A percentile compares a stretch with the other conserved stretches of the same genome.
These are phyloP conservation scores for Pyrenophora teres DNA, from an alignment of 2,329 filamentous ascomycete genomes.

Conservation along the genomic window DNA sequence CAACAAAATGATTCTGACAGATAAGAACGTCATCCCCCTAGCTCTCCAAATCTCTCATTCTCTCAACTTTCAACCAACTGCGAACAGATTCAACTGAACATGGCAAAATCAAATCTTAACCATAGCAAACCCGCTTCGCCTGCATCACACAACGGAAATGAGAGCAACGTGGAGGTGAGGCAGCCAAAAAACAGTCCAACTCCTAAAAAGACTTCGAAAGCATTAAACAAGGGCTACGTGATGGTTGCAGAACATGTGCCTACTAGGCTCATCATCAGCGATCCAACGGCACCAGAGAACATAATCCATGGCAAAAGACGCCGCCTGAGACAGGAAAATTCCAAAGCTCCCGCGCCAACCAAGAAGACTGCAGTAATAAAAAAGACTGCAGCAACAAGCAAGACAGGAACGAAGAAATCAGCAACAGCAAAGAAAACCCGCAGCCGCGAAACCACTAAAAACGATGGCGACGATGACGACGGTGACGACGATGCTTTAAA, in stretches of 20 bases:
- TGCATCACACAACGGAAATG: background rate
- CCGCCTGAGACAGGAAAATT: background rate
- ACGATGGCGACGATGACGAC: background rate
- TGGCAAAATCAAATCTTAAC: background rate
- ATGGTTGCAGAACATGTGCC: background rate
- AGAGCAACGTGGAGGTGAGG: background rate
- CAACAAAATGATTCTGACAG: background rate
- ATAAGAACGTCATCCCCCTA: background rate
- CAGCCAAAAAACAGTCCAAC: background rate
- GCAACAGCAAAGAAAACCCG: background rate
- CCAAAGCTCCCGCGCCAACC: no score
- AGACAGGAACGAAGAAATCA: background rate
- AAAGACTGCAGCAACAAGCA: no score
- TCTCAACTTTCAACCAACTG: background rate
- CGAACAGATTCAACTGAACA: background rate
- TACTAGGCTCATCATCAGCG: background rate
- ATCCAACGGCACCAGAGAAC: background rate
- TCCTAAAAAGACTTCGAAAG: background rate
- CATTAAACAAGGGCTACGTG: background rate
- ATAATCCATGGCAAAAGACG: slow-evolving; percentile 1
- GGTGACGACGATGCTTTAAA: background rate
- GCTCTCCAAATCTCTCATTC: background rate
- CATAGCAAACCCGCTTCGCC: background rate
- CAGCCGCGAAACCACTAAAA: no score
- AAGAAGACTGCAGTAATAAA: background rate